Percentiles rank a stretch among this genome's conserved stretches.
These are phyloP conservation scores for Salvia sclarea DNA, from an alignment of 305 asterid species.

Conservation along the genomic window DNA sequence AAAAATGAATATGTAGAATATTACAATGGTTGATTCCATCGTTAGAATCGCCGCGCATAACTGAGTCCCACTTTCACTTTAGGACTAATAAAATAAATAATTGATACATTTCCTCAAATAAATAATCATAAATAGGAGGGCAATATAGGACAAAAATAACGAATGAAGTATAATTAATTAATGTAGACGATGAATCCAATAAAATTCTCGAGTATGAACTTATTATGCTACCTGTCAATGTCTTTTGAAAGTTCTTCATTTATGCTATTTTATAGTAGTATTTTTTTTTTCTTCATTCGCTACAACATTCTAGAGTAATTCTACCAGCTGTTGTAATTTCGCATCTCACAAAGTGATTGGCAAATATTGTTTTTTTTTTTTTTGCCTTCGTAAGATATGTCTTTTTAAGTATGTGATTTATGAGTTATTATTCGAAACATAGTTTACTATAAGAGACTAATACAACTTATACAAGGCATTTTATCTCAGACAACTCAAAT, in stretches of 20 bases:
- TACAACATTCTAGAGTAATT: background rate
- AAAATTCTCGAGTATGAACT: constrained; percentile 36
- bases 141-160: constrained; percentile 14
- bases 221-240: constrained; percentile 22
- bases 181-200: constrained; percentile 41
- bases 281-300: background rate
- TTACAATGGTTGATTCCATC: constrained; percentile 36
- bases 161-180: background rate
- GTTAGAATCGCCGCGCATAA: constrained; percentile 38
- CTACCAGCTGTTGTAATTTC: background rate
- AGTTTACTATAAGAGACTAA: too few species aligned
- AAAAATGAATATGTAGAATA: constrained; percentile 11
- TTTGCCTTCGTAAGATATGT: background rate
- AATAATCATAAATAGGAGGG: constrained; percentile 4
- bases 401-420: too few species aligned
- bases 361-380: background rate
- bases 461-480: too few species aligned
- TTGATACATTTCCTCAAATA: too few species aligned
- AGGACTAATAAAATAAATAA: background rate
- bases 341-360: background rate
- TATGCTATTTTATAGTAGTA: background rate
- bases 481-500: too few species aligned
- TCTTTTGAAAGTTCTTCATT: background rate
- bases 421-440: too few species aligned
- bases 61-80: constrained; percentile 1